phyloP scores from a whole-genome alignment of 257 asterid species.

The Oldenlandia corymbosa region DNA sequence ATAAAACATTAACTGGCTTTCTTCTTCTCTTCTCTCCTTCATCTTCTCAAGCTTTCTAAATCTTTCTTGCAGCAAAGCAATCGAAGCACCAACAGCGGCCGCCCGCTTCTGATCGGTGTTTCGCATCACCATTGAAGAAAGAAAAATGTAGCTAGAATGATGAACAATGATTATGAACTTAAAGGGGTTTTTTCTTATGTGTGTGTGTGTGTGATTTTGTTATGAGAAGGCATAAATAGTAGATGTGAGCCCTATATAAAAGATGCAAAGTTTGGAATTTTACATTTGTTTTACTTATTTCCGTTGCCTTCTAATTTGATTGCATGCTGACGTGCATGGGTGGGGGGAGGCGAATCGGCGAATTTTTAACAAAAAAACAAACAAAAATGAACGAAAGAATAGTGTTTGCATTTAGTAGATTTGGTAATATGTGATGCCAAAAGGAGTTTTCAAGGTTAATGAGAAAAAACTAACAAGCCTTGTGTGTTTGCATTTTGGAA shows the following conservation, averaged over 20 bases:
- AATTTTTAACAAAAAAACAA: constrained; percentile 11
- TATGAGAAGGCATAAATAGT: no score
- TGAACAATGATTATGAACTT: neutral
- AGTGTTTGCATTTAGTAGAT: neutral
- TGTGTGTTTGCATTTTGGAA: constrained; percentile 16
- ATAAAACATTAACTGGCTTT: constrained; percentile 1
- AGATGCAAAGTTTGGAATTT: neutral
- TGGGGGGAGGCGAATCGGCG: constrained; percentile 10
- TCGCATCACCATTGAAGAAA: constrained; percentile 19
- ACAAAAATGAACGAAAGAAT: constrained; percentile 8
- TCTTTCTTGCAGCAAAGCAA: constrained; percentile 32
- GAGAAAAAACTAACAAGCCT: neutral
- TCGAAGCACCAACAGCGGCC: constrained; percentile 24
- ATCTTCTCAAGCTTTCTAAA: constrained; percentile 27
- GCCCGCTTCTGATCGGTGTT: constrained; percentile 12
- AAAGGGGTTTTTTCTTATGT: no score
- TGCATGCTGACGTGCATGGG: constrained; percentile 4
- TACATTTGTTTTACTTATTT: neutral
- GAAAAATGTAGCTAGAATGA: neutral
- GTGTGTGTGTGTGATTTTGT: no score
- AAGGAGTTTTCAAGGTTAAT: neutral
- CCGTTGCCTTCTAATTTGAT: neutral
- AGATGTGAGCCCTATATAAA: constrained; percentile 8
- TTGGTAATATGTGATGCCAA: constrained; percentile 5
- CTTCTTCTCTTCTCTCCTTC: constrained; percentile 24